Evolutionary conservation across 768 basidiomycete genomes (phyloP), one percentile per base, ranked within the genome.

Genomic region (Suillus discolor): DNA sequence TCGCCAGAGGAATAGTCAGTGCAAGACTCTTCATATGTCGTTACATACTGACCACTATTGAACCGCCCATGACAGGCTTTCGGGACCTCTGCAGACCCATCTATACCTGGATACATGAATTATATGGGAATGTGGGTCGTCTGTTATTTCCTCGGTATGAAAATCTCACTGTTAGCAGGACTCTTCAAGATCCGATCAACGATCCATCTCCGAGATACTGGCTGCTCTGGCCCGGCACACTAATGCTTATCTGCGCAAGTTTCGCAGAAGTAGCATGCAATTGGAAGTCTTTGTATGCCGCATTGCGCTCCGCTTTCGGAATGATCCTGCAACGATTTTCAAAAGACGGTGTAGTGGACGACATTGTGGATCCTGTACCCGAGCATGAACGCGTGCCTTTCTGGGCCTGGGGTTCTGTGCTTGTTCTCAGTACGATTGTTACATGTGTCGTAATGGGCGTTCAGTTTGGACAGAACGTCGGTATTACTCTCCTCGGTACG

Each of bases 131-230:
- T 65, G 64, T 65, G 38, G 41, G 59, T 42, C 3, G 44, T n/a
- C 31, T 23, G 9, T 34, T n/a, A 23, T 63, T 38, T 13, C 49
- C 25, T 16, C 7, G 11, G 4, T 20, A 34, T 23, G 18, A 36
- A 9, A 38, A 31, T 57, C 42, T 39, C 38, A 63, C 12, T 42
- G 3, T 36, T 34, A 9, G 38, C 36, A 65, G 64, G 71, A 81
- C 81, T 4, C 83, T 85, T 77, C 66, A 68, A 4, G 79, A 85
- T 64, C 79, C 81, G 18, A 68, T 79, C 65, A 75, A 73, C 13
- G 61, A 65, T 0, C 84, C 85, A 9, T 86, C 85, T 23, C 84
- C 85, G 36, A 81, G 85, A 39, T 87, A 86, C 73, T 87, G 86
- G 86, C 77, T 87, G 31, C n/a, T 65, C 31, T 65, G 64, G 64